Base-by-base conservation (phyloP, 106 monocot species). In the Acorus calamus region DNA sequence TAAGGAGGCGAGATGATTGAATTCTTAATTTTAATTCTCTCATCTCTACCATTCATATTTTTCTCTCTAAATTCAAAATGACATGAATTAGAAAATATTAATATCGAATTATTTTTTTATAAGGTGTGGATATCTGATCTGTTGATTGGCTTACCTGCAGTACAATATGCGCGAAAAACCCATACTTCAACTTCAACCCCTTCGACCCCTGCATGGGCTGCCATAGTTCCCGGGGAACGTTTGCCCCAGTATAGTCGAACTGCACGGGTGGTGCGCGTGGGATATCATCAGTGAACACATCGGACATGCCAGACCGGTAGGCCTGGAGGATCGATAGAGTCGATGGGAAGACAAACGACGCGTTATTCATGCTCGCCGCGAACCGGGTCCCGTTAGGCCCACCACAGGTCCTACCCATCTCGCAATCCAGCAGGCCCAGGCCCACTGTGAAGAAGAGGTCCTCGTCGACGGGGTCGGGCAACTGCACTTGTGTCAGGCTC, bases 341-440 rank as follows among this genome's bases (percentile, higher is more conserved):
- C 0, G 43, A 66, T 0, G 89, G 89, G 42, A 77, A 46, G 2
- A 69, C 63, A 57, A 85, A 89, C 1, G 89, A 85, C 51, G 72
- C 57, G 60, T 89, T 89, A 77, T 89, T 89, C 68, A 85, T 79
- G 74, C 85, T 85, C 13, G 89, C 82, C 44, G 57, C 67, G 28
- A 85, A 70, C 8, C 77, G 70, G 55, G 76, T 75, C 1, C 61
- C 70, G 47, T 74, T 76, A 0, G 81, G 88, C 0, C 84, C 76
- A n/a, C 58, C 66, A 66, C 81, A 81, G 3, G 5, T 50, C 54
- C 53, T 59, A 7, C 69, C 46, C 0, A 51, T 80, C 0, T 53
- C 69, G 69, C 83, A 83, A 72, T 63, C 62, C 70, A 73, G 69
- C 1, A 84, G 73, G 11, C 87, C 83, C 11, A 78, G n/a, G 8